Base-by-base conservation (phyloP, 257 asterid species). In the Solanum gandarillasii region DNA sequence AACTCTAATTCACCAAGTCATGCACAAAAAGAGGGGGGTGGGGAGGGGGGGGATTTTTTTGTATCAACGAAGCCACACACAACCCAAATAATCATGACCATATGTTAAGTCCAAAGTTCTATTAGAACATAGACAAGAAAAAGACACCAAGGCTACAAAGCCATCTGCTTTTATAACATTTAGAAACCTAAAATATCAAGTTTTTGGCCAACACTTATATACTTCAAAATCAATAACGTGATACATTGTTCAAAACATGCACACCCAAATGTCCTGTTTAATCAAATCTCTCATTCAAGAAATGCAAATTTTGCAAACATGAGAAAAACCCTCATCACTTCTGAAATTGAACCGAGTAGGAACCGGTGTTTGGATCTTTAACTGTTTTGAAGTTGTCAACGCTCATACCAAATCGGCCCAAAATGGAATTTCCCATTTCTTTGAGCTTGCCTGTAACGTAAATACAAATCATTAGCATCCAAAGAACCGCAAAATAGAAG, bases 391-490 rank as follows among this genome's bases (percentile, higher is more conserved):
- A 95, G 88, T 96, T 96, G 95, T 96, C 98, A 1, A 91, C 89
- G n/a, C 98, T 95, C 99, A 96, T 95, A 72, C 99, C 99, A 87
- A 96, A 96, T 81, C 96, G 96, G 23, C 98, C 98, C 90, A 96
- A 92, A 90, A 95, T 88, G 34, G 98, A 94, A 76, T 95, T 95
- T 87, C 99, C 98, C 98, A 95, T 92, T 32, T 96, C 99, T 89
- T 96, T 96, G 86, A 96, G 90, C 90, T 96, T 96, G 43, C 98
- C 99, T 95, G 95, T 18, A 82, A 76, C 34, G 2, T 38, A 2
- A 81, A 46, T 81, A 43, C 85, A 81, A 81, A 81, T 81, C 68
- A 27, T 16, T 1, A 27, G 0, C 18, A 25, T 4, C 62, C 12
- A 14, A 25, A 78, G 68, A 43, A 29, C 18, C 85, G 18, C 41